Base-by-base conservation (phyloP, 2,329 filamentous ascomycete species). In the Paraphoma chrysanthemicola region DNA sequence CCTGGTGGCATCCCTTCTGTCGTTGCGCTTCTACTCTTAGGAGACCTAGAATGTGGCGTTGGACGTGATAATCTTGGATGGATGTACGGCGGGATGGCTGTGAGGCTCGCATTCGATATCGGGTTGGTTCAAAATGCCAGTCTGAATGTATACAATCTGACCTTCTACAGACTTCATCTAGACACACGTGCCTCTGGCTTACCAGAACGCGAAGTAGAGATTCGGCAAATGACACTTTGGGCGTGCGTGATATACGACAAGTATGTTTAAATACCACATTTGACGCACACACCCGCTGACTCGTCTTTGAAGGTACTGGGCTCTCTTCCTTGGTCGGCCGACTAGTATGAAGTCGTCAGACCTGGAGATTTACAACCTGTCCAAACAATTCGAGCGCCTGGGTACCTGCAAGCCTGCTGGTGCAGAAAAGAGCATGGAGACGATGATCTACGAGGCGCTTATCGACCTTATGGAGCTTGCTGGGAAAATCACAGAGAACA, bases 391-490 rank as follows among this genome's bases (percentile, higher is more conserved):
- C 53, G 79, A 80, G 8, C 72, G 77, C 38, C 72, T 83, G 1
- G 73, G 75, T 2, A 77, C 80, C 10, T 77, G 72, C 31, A 61
- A 63, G 46, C 73, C 70, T 30, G 73, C 75, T 17, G 76, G 75
- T 2, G 66, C 59, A 4, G 63, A 71, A 44, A 74, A 73, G 51
- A 70, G 65, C 54, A 62, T 69, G 33, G 74, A 72, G 53, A 74
- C 71, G 5, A 73, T 82, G 47, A 80, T 85, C 17, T 83, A 83
- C 60, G 80, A 84, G 59, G 74, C 83, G 18, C 77, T 85, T 7
- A 77, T 85, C 36, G 82, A 85, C 59, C 73, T 86, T n/a, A 83
- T 85, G 82, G 83, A 83, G 57, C 73, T 85, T 6, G 82, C 82
- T 1, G 82, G 82, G 41, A 81, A 80, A 50, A 83, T 85, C 23